phyloP scores from a whole-genome alignment of 306 rosid species.

The Lathyrus sativus region DNA sequence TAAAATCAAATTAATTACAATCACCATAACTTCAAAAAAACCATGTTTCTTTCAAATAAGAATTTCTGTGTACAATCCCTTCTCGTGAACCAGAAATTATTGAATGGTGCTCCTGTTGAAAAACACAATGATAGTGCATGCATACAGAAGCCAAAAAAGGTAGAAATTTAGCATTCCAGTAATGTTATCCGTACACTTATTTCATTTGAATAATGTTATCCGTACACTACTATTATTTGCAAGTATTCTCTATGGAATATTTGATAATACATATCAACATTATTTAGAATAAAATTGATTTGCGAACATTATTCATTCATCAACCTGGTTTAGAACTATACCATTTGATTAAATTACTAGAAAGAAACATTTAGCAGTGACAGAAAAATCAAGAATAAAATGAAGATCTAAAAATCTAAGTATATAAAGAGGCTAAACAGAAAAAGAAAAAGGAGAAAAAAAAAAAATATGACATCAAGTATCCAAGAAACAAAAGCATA shows the following conservation, averaged over 20 bases:
- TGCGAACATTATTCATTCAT: too few relatives aligned
- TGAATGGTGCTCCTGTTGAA: conserved; percentile 5
- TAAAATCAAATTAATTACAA: too few relatives aligned
- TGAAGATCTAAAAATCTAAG: neutral
- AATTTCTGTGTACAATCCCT: neutral
- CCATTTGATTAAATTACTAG: too few relatives aligned
- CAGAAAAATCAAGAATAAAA: neutral
- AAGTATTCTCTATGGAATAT: too few relatives aligned
- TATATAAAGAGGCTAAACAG: neutral
- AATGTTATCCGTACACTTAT: neutral
- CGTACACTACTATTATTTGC: neutral
- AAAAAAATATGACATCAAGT: conserved; percentile 28
- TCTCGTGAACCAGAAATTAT: conserved; percentile 20
- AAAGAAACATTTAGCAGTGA: too few relatives aligned
- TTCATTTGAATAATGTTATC: neutral
- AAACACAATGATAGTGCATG: neutral
- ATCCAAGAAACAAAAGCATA: conserved; percentile 44
- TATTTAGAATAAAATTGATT: too few relatives aligned
- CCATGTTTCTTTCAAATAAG: conserved; percentile 5
- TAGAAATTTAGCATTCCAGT: conserved; percentile 12
- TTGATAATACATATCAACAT: too few relatives aligned
- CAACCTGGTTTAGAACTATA: too few relatives aligned
- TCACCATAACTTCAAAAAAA: too few relatives aligned
- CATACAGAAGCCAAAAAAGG: neutral
- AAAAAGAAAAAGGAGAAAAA: conserved; percentile 21